A percentile compares a stretch with the other conserved stretches of the same genome.
These are phyloP conservation scores for Solanum appendiculatum DNA, from an alignment of 257 asterid species.

Conservation along the genomic window DNA sequence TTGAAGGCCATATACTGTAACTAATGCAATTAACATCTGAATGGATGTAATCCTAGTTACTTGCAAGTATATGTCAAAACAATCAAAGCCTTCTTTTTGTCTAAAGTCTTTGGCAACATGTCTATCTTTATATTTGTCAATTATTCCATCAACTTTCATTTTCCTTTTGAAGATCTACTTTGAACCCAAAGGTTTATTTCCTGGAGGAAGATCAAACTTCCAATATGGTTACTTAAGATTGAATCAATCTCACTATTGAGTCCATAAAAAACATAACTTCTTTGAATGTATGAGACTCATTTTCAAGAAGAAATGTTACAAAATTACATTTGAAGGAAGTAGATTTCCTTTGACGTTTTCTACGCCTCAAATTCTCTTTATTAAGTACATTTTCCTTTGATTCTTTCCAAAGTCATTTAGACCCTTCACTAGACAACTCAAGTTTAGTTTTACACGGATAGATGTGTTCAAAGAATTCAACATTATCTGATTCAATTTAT, in stretches of 20 bases:
- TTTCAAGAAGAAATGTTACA: neutral
- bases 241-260: neutral
- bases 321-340: no score
- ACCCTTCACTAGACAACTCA: neutral
- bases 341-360: neutral
- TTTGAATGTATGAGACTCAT: neutral
- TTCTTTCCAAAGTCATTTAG: neutral
- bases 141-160: neutral
- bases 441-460: no score
- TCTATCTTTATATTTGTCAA: neutral
- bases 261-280: neutral
- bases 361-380: no score
- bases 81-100: neutral
- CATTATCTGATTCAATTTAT: neutral
- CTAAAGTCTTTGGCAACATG: neutral
- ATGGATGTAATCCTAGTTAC: neutral
- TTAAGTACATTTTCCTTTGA: neutral
- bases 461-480: neutral
- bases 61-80: neutral
- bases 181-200: neutral
- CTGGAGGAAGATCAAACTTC: neutral
- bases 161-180: neutral
- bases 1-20: neutral
- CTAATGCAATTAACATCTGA: neutral
- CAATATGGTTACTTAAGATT: neutral